Evolutionary conservation across 257 asterid genomes (phyloP).

Genomic region (Ocimum tenuiflorum): DNA sequence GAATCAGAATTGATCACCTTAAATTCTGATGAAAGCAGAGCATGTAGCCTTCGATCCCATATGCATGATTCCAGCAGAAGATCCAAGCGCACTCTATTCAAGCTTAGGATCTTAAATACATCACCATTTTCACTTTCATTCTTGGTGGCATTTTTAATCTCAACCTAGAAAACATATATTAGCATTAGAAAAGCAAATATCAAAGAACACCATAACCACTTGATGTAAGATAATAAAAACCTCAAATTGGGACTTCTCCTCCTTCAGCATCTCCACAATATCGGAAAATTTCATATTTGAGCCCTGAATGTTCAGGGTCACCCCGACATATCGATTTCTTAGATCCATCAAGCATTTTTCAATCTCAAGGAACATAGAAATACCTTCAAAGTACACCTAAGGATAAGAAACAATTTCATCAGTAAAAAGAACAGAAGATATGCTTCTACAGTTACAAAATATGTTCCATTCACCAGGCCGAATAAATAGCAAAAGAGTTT

Average conservation of each 20-base stretch:
- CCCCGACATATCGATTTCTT: conserved; percentile 44
- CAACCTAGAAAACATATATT: conserved; percentile 40
- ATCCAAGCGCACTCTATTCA: conserved; percentile 61
- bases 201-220: not conserved
- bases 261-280: conserved; percentile 63
- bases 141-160: conserved; percentile 38
- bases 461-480: conserved; percentile 3
- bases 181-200: conserved; percentile 13
- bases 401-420: conserved; percentile 7
- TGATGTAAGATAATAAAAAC: conserved; percentile 35
- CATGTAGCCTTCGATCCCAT: conserved; percentile 81
- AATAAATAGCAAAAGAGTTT: conserved; percentile 13
- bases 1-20: conserved; percentile 24
- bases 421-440: conserved; percentile 6
- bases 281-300: conserved; percentile 51
- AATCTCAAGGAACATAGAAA: conserved; percentile 55
- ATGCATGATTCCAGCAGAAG: conserved; percentile 65
- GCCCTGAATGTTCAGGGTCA: conserved; percentile 55
- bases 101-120: conserved; percentile 42
- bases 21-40: conserved; percentile 51
- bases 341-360: conserved; percentile 62
- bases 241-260: conserved; percentile 77
- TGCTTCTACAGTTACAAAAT: not conserved
- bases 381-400: conserved; percentile 62
- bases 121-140: conserved; percentile 40